phyloP scores from a whole-genome alignment of 306 rosid species.

The Nissolia schottii region DNA sequence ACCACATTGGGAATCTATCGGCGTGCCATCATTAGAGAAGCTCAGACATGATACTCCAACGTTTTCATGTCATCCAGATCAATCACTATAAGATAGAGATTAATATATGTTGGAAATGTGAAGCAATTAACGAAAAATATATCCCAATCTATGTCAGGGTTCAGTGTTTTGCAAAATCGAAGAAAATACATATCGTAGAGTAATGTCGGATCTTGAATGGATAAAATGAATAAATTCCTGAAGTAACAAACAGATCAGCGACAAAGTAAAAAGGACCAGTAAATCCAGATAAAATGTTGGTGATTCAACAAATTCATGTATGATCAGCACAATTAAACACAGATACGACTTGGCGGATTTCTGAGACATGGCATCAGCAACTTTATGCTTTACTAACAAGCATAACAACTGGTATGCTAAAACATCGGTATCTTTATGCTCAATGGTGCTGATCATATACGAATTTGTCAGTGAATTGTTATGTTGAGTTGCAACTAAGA shows the following conservation, averaged over 20 bases:
- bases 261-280: background rate
- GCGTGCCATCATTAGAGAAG: background rate
- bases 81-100: background rate
- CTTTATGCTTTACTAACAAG: no score
- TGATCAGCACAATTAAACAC: background rate
- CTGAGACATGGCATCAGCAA: no score
- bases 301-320: background rate
- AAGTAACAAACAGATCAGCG: background rate
- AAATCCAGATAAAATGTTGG: background rate
- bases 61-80: background rate
- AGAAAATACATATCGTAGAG: no score
- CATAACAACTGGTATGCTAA: no score
- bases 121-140: background rate
- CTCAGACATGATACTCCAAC: background rate
- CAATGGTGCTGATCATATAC: no score
- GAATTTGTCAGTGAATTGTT: no score
- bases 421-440: no score
- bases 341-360: background rate
- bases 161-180: background rate
- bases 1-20: background rate
- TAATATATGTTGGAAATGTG: background rate
- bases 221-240: background rate
- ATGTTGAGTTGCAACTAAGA: no score
- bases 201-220: background rate
- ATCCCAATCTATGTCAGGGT: background rate